Evolutionary conservation across 1,139 yeast genomes (phyloP).

Genomic region (Protomyces lactucae-debilis): DNA sequence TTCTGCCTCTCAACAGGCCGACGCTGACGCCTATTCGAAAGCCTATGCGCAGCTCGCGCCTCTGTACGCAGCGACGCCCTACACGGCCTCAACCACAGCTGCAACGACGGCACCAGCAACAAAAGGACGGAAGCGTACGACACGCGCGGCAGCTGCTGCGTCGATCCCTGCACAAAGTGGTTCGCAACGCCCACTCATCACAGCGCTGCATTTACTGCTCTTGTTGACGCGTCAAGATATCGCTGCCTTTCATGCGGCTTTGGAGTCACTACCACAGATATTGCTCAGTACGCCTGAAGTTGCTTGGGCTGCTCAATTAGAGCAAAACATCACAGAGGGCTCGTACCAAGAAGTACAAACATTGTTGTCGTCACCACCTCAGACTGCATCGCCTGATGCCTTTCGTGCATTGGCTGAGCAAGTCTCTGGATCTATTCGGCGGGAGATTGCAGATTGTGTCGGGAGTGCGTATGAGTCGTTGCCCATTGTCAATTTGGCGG

Average conservation of each 20-base stretch:
- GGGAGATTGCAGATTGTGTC: constrained; percentile 81
- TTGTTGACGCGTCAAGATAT: constrained; percentile 77
- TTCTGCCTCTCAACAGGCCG: neutral
- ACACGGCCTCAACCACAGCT: constrained; percentile 20
- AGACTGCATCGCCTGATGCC: neutral
- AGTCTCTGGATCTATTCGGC: constrained; percentile 55
- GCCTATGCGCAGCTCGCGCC: constrained; percentile 11
- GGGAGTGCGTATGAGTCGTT: constrained; percentile 70
- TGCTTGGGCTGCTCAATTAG: constrained; percentile 80
- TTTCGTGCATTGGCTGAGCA: neutral
- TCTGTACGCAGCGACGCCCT: neutral
- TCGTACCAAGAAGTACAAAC: constrained; percentile 90
- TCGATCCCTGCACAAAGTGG: neutral
- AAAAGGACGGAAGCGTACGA: neutral
- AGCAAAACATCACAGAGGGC: constrained; percentile 94
- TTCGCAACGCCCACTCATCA: constrained; percentile 38
- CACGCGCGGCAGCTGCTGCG: neutral
- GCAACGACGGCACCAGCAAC: constrained; percentile 5
- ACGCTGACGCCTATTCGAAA: neutral
- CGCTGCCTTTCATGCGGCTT: constrained; percentile 81
- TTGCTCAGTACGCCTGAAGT: constrained; percentile 57
- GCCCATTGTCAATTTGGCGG: constrained; percentile 79
- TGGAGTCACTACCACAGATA: constrained; percentile 61
- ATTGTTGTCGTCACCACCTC: constrained; percentile 38
- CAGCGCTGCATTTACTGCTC: constrained; percentile 69